Percentiles rank a stretch among this genome's conserved stretches.
Evolutionary conservation across 2,329 filamentous ascomycete species (phyloP).

Genomic region (Colletotrichum euphorbiae): DNA sequence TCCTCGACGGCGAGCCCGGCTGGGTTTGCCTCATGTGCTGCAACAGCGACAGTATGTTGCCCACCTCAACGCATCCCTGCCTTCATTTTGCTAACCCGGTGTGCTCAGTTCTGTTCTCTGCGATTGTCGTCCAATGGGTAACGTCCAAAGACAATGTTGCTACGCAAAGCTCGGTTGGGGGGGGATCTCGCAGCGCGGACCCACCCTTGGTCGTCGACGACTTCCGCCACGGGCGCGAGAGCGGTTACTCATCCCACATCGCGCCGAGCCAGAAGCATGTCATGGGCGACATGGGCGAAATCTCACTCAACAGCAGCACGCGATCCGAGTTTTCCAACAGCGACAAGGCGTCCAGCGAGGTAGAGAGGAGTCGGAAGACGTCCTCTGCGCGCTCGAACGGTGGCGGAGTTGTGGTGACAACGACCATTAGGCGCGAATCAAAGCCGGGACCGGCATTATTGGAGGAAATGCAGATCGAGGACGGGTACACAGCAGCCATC

Average conservation of each 20-base stretch:
- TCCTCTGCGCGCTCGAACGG: conserved; percentile 11
- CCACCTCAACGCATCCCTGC: not conserved
- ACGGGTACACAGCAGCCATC: conserved; percentile 16
- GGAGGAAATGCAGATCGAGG: conserved; percentile 24
- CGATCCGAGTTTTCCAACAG: conserved; percentile 17
- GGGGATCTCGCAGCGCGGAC: conserved; percentile 14
- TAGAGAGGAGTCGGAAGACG: not conserved
- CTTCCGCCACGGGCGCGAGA: conserved; percentile 5
- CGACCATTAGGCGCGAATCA: conserved; percentile 51
- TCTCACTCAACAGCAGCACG: conserved; percentile 37
- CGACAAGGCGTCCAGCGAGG: conserved; percentile 20
- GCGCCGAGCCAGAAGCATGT: conserved; percentile 44
- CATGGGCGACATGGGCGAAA: conserved; percentile 42
- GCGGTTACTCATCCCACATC: conserved; percentile 31
- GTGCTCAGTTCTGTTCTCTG: conserved; percentile 67
- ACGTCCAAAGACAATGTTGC: conserved; percentile 59
- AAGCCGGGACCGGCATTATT: conserved; percentile 39
- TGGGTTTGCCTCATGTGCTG: conserved; percentile 76
- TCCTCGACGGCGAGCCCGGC: conserved; percentile 69
- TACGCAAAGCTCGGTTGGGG: conserved; percentile 21
- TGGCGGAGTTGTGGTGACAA: conserved; percentile 51
- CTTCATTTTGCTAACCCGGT: not conserved
- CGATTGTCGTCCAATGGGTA: conserved; percentile 72
- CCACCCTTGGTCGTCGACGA: conserved; percentile 14
- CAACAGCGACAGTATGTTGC: conserved; percentile 67